Percentiles rank a stretch among this genome's conserved stretches.
Evolutionary conservation across 768 basidiomycete species (phyloP).

Genomic region (Suillus ampliporus): DNA sequence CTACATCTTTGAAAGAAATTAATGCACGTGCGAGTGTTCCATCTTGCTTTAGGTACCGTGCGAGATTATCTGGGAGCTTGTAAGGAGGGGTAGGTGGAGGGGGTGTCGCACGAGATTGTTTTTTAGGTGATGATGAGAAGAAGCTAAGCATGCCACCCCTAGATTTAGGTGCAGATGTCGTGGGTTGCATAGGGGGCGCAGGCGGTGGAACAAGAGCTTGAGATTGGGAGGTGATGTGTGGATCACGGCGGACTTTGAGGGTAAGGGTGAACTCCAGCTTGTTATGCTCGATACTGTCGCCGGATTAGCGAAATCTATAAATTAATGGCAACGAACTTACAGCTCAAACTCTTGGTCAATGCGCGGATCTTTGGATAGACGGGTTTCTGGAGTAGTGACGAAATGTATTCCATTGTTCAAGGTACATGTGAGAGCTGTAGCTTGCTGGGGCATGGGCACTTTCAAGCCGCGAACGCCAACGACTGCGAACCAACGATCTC

Average conservation of each 20-base stretch:
- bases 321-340: constrained; percentile 49
- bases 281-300: constrained; percentile 81
- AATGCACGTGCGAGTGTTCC: constrained; percentile 89
- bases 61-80: constrained; percentile 73
- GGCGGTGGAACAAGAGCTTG: constrained; percentile 63
- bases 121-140: constrained; percentile 75
- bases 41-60: constrained; percentile 81
- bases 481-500: constrained; percentile 50
- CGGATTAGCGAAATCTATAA: not conserved
- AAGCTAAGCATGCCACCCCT: constrained; percentile 75
- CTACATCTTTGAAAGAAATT: constrained; percentile 88
- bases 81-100: constrained; percentile 44
- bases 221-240: constrained; percentile 82
- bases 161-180: constrained; percentile 57
- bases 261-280: constrained; percentile 95
- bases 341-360: constrained; percentile 93
- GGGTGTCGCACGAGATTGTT: constrained; percentile 59
- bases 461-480: constrained; percentile 73
- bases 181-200: constrained; percentile 46
- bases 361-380: constrained; percentile 58
- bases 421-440: constrained; percentile 80
- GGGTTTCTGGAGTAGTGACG: constrained; percentile 85
- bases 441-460: constrained; percentile 79
- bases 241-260: constrained; percentile 84
- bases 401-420: constrained; percentile 97